phyloP scores from a whole-genome alignment of 371 early-diverging fungal species.

The Lichtheimia ornata region DNA sequence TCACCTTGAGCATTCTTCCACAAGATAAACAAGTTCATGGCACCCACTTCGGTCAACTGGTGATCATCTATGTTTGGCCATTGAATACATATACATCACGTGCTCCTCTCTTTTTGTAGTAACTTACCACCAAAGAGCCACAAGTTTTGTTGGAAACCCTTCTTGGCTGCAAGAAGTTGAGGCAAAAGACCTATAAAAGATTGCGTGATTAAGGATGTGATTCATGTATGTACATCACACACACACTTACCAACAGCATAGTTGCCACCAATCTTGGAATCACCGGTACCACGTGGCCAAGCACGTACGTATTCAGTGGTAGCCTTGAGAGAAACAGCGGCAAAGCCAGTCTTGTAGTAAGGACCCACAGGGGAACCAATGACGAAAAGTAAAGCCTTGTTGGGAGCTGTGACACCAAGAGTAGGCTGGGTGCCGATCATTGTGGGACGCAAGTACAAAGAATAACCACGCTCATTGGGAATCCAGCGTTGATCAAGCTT shows the following conservation, averaged over 20 bases:
- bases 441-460: slow-evolving; percentile 94
- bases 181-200: slow-evolving; percentile 67
- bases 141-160: slow-evolving; percentile 92
- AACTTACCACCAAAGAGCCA: slow-evolving; percentile 84
- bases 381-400: slow-evolving; percentile 81
- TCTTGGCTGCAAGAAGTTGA: slow-evolving; percentile 83
- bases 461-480: slow-evolving; percentile 89
- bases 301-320: slow-evolving; percentile 88
- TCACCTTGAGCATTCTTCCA: slow-evolving; percentile 81
- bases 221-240: background rate
- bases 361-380: slow-evolving; percentile 97
- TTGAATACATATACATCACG: background rate
- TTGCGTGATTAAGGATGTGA: background rate
- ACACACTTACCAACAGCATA: slow-evolving; percentile 55
- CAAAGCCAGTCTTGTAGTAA: slow-evolving; percentile 92
- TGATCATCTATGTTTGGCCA: slow-evolving; percentile 51
- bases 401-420: slow-evolving; percentile 74
- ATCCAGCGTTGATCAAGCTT: slow-evolving; percentile 87
- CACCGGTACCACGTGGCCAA: slow-evolving; percentile 97
- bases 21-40: slow-evolving; percentile 93
- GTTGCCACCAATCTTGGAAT: slow-evolving; percentile 91
- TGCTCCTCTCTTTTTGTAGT: background rate
- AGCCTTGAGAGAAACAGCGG: slow-evolving; percentile 86
- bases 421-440: slow-evolving; percentile 92
- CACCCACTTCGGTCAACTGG: slow-evolving; percentile 93